These are phyloP conservation scores for Nicotiana noctiflora DNA, from an alignment of 257 asterid species.

Conservation along the genomic window DNA sequence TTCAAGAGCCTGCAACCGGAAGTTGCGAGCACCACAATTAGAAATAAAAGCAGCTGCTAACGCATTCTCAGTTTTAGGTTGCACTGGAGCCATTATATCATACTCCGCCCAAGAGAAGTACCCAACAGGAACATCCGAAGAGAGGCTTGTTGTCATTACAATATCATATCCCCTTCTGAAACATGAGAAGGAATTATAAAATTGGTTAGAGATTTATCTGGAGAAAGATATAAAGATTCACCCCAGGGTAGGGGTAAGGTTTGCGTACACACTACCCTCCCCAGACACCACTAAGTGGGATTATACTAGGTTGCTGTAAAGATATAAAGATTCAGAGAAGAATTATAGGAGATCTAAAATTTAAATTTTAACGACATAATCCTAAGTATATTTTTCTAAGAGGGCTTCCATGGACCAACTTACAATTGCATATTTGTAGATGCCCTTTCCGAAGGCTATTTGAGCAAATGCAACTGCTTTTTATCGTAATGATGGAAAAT, in stretches of 20 bases:
- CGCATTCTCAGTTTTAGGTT: conserved; percentile 76
- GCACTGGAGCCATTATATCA: conserved; percentile 88
- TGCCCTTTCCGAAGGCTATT: too few relatives aligned
- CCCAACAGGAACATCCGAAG: conserved; percentile 98
- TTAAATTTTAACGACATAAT: neutral
- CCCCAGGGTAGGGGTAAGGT: too few relatives aligned
- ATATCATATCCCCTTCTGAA: conserved; percentile 71
- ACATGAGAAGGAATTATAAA: conserved; percentile 3
- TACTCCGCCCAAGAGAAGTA: conserved; percentile 99
- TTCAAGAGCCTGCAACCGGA: conserved; percentile 80
- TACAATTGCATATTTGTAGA: too few relatives aligned
- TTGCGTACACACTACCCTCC: too few relatives aligned
- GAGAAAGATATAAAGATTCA: neutral
- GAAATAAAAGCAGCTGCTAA: conserved; percentile 96
- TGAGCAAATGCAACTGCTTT: too few relatives aligned
- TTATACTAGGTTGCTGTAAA: too few relatives aligned
- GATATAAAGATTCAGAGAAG: neutral
- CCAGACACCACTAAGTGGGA: too few relatives aligned
- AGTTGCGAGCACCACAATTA: conserved; percentile 88
- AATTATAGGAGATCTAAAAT: neutral
- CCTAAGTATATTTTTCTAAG: neutral
- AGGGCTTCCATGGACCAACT: neutral
- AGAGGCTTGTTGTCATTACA: conserved; percentile 95
- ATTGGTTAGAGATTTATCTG: neutral
- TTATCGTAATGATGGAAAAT: too few relatives aligned